A percentile compares a stretch with the other conserved stretches of the same genome.
Evolutionary conservation across 1,284 basidiomycete species (phyloP).

Genomic region (Psilocybe mexicana): DNA sequence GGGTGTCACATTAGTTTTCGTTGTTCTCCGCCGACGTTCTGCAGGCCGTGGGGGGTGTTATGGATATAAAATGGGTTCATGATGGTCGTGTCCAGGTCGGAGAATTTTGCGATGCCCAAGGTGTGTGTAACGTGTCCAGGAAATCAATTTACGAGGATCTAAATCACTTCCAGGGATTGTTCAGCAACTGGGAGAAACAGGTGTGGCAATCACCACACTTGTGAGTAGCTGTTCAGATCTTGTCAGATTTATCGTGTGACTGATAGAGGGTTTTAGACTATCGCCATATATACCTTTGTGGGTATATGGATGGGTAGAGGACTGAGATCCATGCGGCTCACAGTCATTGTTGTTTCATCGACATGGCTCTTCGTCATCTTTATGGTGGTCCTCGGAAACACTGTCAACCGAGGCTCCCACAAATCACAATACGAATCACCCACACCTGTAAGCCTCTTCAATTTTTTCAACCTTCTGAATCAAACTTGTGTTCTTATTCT

Average conservation of each 20-base stretch:
- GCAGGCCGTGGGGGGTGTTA: slow-evolving; percentile 35
- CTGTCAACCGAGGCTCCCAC: slow-evolving; percentile 19
- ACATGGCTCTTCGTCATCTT: slow-evolving; percentile 38
- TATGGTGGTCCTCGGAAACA: slow-evolving; percentile 35
- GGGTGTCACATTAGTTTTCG: slow-evolving; percentile 29
- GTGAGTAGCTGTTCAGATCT: slow-evolving; percentile 25
- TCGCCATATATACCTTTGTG: slow-evolving; percentile 38
- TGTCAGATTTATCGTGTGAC: background rate
- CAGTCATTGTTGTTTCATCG: slow-evolving; percentile 27
- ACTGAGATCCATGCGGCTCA: slow-evolving; percentile 23
- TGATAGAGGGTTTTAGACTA: slow-evolving; percentile 20
- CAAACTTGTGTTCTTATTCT: slow-evolving; percentile 1
- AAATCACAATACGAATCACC: slow-evolving; percentile 31
- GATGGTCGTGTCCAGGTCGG: slow-evolving; percentile 34
- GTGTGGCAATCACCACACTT: slow-evolving; percentile 40
- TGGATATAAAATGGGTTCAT: slow-evolving; percentile 38
- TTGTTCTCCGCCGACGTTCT: slow-evolving; percentile 37
- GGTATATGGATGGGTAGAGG: slow-evolving; percentile 36
- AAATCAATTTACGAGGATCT: background rate
- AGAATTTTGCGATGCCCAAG: slow-evolving; percentile 21
- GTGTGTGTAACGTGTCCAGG: slow-evolving; percentile 1
- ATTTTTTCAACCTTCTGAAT: background rate
- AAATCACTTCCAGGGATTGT: slow-evolving; percentile 30
- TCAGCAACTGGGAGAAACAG: slow-evolving; percentile 41
- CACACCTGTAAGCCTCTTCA: slow-evolving; percentile 33